Conservation (phyloP, 2,329 filamentous ascomycete species). For the Periconia macrospinosa region DNA sequence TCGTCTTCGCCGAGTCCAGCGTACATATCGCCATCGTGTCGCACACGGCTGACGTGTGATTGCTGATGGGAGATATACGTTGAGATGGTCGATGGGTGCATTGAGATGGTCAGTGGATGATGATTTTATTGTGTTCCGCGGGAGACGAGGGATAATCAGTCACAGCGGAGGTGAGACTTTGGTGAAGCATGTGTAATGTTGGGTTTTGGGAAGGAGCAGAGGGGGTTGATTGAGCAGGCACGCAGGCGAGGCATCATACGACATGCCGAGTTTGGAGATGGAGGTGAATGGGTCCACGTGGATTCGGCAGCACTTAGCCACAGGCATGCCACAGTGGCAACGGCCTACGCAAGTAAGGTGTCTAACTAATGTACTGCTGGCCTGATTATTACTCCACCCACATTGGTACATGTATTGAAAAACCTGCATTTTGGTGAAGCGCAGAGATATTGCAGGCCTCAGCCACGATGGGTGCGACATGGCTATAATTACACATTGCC, state of each 20-base stretch:
- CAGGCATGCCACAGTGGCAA: too few species aligned
- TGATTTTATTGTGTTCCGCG: too few species aligned
- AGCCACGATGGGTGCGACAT: constrained; percentile 1
- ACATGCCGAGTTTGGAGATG: background rate
- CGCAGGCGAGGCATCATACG: too few species aligned
- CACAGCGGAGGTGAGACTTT: background rate
- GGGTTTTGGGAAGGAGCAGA: background rate
- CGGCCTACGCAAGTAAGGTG: too few species aligned
- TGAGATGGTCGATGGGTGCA: too few species aligned
- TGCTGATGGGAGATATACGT: background rate
- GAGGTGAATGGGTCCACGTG: background rate
- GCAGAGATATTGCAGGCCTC: constrained; percentile 1
- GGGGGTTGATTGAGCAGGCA: background rate
- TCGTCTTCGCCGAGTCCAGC: background rate
- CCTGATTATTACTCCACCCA: background rate
- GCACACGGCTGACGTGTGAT: background rate
- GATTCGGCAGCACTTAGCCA: background rate
- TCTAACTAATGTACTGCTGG: too few species aligned
- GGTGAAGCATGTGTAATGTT: background rate
- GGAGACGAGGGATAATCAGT: too few species aligned
- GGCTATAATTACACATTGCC: background rate
- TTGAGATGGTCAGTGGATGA: too few species aligned
- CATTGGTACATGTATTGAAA: background rate
- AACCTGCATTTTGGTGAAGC: background rate
- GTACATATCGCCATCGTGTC: background rate